phyloP scores from a whole-genome alignment of 2,329 filamentous ascomycete species.

The Cladosporium sp. region DNA sequence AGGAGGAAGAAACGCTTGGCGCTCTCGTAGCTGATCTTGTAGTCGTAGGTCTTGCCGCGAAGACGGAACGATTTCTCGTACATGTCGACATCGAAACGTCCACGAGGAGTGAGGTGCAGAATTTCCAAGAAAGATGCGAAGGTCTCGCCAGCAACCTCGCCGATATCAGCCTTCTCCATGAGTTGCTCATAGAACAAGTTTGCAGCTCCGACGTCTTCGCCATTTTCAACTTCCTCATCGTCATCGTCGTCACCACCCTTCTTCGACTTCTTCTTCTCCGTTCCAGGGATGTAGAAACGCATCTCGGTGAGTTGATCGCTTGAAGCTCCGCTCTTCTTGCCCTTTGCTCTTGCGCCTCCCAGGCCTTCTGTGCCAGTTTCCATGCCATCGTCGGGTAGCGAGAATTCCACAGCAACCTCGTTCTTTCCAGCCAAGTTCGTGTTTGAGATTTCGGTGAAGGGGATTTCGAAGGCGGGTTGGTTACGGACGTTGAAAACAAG shows the following conservation, averaged over 20 bases:
- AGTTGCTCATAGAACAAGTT: constrained; percentile 97
- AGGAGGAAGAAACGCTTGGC: constrained; percentile 99
- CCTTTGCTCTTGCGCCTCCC: constrained; percentile 69
- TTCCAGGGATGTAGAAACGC: constrained; percentile 96
- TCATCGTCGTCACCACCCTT: constrained; percentile 56
- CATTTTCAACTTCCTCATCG: constrained; percentile 53
- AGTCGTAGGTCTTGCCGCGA: constrained; percentile 98
- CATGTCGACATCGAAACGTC: constrained; percentile 99
- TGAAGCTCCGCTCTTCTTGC: constrained; percentile 84
- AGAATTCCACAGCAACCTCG: constrained; percentile 93
- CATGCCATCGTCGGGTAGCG: constrained; percentile 66
- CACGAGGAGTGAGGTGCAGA: constrained; percentile 94
- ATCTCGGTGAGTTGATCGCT: constrained; percentile 95
- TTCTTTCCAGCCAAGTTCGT: constrained; percentile 97
- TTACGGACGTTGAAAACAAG: constrained; percentile 96
- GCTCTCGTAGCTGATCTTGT: constrained; percentile 97
- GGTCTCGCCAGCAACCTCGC: constrained; percentile 96
- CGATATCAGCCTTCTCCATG: constrained; percentile 98
- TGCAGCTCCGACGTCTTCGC: constrained; percentile 85
- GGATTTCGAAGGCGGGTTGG: constrained; percentile 90
- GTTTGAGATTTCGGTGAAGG: constrained; percentile 95
- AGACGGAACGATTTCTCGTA: constrained; percentile 97
- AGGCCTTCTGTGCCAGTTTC: constrained; percentile 71
- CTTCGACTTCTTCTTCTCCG: constrained; percentile 68
- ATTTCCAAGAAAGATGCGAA: constrained; percentile 97